Evolutionary conservation across 176 grass and related monocot species (phyloP).

Genomic region (Sorghum bicolor): DNA sequence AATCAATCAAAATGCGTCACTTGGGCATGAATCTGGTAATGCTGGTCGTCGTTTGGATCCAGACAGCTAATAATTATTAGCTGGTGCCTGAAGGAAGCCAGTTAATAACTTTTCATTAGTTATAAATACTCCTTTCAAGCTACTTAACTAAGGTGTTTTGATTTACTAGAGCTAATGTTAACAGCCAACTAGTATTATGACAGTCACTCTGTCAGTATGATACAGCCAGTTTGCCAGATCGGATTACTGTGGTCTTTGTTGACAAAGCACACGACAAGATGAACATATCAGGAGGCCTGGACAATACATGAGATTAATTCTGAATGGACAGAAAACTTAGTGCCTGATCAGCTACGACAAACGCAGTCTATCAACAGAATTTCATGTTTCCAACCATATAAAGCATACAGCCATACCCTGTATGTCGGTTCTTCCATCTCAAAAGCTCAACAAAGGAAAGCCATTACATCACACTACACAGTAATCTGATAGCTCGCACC

Average conservation of each 20-base stretch:
- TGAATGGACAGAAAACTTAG: not conserved
- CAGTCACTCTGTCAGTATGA: not conserved
- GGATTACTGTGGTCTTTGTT: not conserved
- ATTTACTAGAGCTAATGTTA: not conserved
- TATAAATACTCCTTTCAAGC: no score
- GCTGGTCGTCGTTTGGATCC: no score
- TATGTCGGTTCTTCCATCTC: not conserved
- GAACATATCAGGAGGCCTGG: not conserved
- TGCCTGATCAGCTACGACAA: not conserved
- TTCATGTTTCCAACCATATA: not conserved
- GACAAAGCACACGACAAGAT: not conserved
- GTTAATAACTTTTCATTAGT: not conserved
- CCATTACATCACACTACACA: slow-evolving; percentile 34
- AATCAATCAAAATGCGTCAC: not conserved
- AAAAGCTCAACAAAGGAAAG: not conserved
- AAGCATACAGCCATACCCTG: not conserved
- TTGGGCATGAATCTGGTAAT: not conserved
- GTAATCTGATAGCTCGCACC: slow-evolving; percentile 26
- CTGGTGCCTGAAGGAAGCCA: not conserved
- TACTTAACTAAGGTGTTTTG: not conserved
- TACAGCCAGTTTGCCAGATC: not conserved
- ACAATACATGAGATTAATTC: not conserved
- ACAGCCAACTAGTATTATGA: not conserved
- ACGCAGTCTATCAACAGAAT: not conserved
- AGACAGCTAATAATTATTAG: not conserved